phyloP scores from a whole-genome alignment of 139 green algal genomes.

The Volvox africanus region DNA sequence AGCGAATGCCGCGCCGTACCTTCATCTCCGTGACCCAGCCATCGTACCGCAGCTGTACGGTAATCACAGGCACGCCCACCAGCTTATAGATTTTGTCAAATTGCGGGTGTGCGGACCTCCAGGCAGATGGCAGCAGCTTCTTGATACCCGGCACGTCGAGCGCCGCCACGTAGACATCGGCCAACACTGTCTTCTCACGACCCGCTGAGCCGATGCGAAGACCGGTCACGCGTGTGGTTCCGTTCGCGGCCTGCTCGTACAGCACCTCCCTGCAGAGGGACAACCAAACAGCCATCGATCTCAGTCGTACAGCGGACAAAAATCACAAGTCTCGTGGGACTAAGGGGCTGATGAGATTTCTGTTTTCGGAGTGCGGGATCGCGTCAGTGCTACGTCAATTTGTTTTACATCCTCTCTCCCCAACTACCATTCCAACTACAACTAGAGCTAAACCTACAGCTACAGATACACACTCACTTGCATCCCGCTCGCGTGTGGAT shows the following conservation, averaged over 20 bases:
- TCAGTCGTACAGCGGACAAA: too few relatives aligned
- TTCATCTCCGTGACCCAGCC: conserved; percentile 97
- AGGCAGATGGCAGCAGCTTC: conserved; percentile 84
- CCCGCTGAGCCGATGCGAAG: conserved; percentile 74
- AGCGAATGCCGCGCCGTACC: conserved; percentile 31
- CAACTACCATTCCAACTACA: too few relatives aligned
- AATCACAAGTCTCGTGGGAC: too few relatives aligned
- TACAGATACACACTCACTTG: conserved; percentile 74
- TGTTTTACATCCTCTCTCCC: too few relatives aligned
- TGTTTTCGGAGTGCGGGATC: too few relatives aligned
- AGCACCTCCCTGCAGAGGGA: conserved; percentile 82
- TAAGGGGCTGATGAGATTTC: too few relatives aligned
- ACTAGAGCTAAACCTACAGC: too few relatives aligned
- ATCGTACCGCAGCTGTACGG: conserved; percentile 96
- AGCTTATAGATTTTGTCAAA: conserved; percentile 95
- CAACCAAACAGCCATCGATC: too few relatives aligned
- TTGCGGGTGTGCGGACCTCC: conserved; percentile 70
- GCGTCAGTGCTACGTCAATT: too few relatives aligned
- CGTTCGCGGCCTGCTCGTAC: conserved; percentile 81
- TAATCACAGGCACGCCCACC: conserved; percentile 95
- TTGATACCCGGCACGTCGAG: conserved; percentile 96
- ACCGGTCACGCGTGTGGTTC: conserved; percentile 80
- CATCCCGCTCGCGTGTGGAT: conserved; percentile 86
- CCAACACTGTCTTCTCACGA: conserved; percentile 75
- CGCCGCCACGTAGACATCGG: conserved; percentile 94